Conservation (phyloP, 495 filamentous ascomycete genomes). For the Lasiosphaeria miniovina region DNA sequence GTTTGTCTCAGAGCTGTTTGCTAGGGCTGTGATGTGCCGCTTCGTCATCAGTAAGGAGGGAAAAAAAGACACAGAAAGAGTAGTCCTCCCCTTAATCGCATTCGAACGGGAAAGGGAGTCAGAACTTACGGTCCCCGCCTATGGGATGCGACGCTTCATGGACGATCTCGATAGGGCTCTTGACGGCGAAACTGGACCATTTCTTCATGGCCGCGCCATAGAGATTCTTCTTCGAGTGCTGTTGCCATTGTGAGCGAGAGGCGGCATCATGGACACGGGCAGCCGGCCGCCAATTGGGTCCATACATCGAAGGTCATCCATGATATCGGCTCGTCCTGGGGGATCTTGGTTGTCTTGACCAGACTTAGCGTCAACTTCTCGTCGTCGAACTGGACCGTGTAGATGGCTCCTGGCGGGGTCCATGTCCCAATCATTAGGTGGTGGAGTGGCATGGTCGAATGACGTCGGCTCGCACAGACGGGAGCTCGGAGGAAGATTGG, state of each 20-base stretch:
- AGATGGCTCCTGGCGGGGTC: conserved; percentile 81
- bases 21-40: conserved; percentile 51
- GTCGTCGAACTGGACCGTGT: conserved; percentile 80
- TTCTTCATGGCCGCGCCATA: conserved; percentile 89
- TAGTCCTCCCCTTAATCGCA: too few relatives aligned
- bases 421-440: conserved; percentile 83
- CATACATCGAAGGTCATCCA: conserved; percentile 86
- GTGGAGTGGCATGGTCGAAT: conserved; percentile 59
- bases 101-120: too few relatives aligned
- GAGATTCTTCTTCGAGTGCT: conserved; percentile 77
- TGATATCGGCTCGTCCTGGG: conserved; percentile 77
- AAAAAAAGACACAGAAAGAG: neutral
- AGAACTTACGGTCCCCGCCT: conserved; percentile 47
- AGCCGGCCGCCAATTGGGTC: conserved; percentile 5
- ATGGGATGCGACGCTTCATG: conserved; percentile 73
- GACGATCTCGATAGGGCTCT: conserved; percentile 72
- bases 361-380: conserved; percentile 65
- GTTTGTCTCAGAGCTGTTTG: conserved; percentile 65
- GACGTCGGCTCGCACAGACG: conserved; percentile 20
- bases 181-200: conserved; percentile 76
- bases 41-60: neutral
- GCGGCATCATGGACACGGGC: neutral
- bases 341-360: conserved; percentile 75
- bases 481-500: neutral
- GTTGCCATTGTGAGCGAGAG: conserved; percentile 26